Evolutionary conservation across 129 eudicot species (phyloP), one percentile per base, ranked within the genome.

Genomic region (Pittosporum tobira): DNA sequence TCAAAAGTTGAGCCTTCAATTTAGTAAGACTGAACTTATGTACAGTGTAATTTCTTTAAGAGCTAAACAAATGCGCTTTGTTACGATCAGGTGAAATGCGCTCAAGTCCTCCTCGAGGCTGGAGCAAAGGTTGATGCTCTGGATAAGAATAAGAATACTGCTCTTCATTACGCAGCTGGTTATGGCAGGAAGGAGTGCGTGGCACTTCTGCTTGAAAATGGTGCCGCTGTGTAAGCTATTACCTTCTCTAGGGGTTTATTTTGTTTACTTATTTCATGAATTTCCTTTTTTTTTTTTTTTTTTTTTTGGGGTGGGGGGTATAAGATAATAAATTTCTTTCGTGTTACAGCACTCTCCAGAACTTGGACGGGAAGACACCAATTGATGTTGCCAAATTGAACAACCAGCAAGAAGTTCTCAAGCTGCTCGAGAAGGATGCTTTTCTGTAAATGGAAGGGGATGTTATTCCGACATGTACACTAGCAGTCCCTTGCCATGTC

Each of bases 111-210:
- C 21, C 70, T 90, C 20, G 98, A 86, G 60, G 95, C 94, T 46
- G 95, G 95, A 29, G 89, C 89, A 11, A 86, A 83, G 82, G 95
- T 91, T 67, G 95, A 90, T 75, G 95, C 94, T 27, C 62, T 90
- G 63, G 98, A 90, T 57, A 90, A 86, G 77, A 90, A 90, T 48
- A 90, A 90, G 74, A 90, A 90, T 81, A 86, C 95, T 16, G 94
- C 98, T 63, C 94, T 90, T 58, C 98, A 90, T 48, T 90, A 90
- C 71, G 98, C 95, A 40, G 95, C 98, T 55, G 98, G 98, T 46
- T 91, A 91, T 63, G 95, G 98, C 20, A 75, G 87, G 75, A 91
- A 91, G 69, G 98, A 90, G 44, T 86, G 94, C 57, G 98, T 91
- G 6, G 84, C 87, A 21, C 89, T 91, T 66, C 73, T 91, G 49